Evolutionary conservation across 1,284 basidiomycete species (phyloP), one percentile per base, ranked within the genome.

Genomic region (Pterulicium gracile): DNA sequence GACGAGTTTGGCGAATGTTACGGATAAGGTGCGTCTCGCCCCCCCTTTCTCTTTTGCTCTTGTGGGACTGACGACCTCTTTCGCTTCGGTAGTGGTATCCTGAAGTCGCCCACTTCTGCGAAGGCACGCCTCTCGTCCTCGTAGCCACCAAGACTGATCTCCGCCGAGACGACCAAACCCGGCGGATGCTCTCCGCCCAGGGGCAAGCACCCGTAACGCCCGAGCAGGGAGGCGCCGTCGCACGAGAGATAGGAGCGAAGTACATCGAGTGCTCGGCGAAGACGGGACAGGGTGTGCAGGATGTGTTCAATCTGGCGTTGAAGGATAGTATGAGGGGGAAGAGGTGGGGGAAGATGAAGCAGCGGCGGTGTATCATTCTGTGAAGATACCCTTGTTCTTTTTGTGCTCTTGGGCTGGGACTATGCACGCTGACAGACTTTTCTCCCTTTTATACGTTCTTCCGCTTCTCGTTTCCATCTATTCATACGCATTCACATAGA

Each of bases 51-150:
- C 34, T 36, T 19, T 44, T 42, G 15, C 13, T 23, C 1, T 24
- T 48, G 17, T 17, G 14, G 42, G n/a, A 40, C 22, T 22, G 40
- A 36, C 1, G 40, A 32, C 32, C 19, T 36, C 22, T 44, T n/a
- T 47, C 24, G 24, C 35, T 41, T 48, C 20, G 43, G 13, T 61
- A 95, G 90, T 98, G 95, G 95, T 91, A 85, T 64, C 93, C 94
- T 21, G 95, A 99, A 67, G 90, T 98, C 49, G 84, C 89, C 34
- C 96, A 98, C 65, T 98, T 98, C 60, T 97, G 93, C 70, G 89
- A 94, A 61, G 81, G 80, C 54, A 91, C 92, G 3, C 96, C 95
- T 1, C 74, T 95, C 51, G 81, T 98, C 55, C 77, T 98, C 22
- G 89, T 99, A 43, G 94, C 81, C 20, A 92, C 92, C 44, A 98